Percentiles rank a stretch among this genome's conserved stretches.
phyloP scores from a whole-genome alignment of 192 early-diverging fungal genomes.

The Backusella macrospora region DNA sequence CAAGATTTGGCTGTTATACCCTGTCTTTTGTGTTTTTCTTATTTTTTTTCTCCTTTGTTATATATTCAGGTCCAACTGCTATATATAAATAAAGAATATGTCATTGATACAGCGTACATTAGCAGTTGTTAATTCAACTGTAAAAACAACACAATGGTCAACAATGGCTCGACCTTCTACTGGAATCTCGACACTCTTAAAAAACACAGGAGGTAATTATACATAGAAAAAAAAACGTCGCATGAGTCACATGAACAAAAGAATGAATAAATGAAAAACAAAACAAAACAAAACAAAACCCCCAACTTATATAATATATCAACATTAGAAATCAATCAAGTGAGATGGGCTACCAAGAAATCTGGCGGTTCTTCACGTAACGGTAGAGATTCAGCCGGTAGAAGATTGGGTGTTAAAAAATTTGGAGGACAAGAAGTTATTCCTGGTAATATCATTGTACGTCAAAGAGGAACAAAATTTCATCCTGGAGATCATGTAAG shows the following conservation, averaged over 20 bases:
- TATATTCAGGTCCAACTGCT: neutral
- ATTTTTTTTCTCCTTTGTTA: neutral
- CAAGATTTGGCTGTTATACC: too few relatives aligned
- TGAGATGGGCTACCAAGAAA: conserved; percentile 79
- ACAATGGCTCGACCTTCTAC: neutral
- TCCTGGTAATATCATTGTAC: conserved; percentile 79
- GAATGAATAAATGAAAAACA: too few relatives aligned
- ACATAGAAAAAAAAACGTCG: too few relatives aligned
- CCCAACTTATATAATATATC: neutral
- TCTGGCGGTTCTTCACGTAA: conserved; percentile 79
- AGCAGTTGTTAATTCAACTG: conserved; percentile 1
- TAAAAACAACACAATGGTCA: conserved; percentile 12
- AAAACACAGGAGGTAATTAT: neutral
- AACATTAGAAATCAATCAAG: conserved; percentile 43
- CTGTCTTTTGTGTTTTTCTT: neutral
- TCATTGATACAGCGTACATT: conserved; percentile 1
- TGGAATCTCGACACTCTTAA: neutral
- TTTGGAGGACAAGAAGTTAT: conserved; percentile 71
- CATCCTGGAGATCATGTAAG: conserved; percentile 78
- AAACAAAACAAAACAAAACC: neutral
- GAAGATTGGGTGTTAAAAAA: conserved; percentile 78
- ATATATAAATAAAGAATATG: neutral
- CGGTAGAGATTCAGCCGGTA: conserved; percentile 77
- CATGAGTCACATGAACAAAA: too few relatives aligned
- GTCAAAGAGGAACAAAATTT: conserved; percentile 79